Evolutionary conservation across 805 yeast species (phyloP).

Genomic region (Zygoascus flipseniorum): DNA sequence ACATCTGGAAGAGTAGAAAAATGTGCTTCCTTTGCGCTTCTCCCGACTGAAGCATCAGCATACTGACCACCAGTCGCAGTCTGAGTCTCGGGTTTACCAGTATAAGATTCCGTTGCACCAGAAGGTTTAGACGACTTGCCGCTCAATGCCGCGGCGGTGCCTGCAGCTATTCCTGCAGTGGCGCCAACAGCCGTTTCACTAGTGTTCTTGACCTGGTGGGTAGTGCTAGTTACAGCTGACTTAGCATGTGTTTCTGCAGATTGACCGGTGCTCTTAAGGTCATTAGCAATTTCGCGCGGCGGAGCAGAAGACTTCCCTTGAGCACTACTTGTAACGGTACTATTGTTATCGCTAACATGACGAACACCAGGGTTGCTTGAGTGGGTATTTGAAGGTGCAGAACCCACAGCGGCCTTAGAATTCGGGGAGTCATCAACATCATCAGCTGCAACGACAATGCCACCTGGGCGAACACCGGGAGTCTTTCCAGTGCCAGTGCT

Average conservation of each 20-base stretch:
- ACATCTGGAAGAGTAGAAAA: too few species aligned
- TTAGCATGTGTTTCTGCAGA: not conserved
- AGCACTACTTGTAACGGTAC: not conserved
- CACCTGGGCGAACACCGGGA: not conserved
- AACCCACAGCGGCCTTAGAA: not conserved
- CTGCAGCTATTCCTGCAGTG: slow-evolving; percentile 2
- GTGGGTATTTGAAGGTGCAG: not conserved
- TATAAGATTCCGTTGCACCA: not conserved
- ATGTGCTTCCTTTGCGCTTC: too few species aligned
- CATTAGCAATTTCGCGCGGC: too few species aligned
- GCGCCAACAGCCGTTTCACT: not conserved
- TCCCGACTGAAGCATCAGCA: too few species aligned
- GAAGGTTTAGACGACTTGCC: not conserved
- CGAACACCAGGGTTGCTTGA: not conserved
- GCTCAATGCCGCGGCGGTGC: slow-evolving; percentile 5
- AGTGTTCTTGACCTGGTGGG: slow-evolving; percentile 1
- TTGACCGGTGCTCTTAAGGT: too few species aligned
- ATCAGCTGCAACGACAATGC: not conserved
- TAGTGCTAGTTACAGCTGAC: not conserved
- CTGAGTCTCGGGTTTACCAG: not conserved
- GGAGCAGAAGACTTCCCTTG: too few species aligned
- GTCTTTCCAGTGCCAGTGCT: not conserved
- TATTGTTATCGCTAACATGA: not conserved
- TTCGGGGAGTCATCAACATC: not conserved
- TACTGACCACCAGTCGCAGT: not conserved